These are phyloP conservation scores for Podila clonocystis DNA, from an alignment of 192 early-diverging fungal species.

Conservation along the genomic window DNA sequence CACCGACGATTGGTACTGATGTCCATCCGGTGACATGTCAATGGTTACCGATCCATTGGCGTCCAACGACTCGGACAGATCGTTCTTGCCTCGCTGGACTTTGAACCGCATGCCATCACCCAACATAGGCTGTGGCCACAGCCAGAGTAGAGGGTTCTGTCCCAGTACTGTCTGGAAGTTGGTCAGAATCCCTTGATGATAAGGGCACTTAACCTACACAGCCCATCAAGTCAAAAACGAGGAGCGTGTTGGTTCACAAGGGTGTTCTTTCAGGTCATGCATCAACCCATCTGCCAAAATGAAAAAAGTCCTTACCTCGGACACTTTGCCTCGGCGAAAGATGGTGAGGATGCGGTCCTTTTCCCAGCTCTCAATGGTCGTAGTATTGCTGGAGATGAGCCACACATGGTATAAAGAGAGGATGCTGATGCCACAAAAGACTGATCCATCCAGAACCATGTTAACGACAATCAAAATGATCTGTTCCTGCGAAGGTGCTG, in stretches of 20 bases:
- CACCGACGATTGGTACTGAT: neutral
- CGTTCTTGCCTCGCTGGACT: constrained; percentile 42
- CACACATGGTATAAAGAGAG: constrained; percentile 78
- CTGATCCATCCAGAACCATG: constrained; percentile 74
- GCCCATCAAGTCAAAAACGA: neutral
- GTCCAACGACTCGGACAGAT: neutral
- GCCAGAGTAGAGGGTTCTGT: constrained; percentile 75
- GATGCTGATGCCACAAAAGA: constrained; percentile 75
- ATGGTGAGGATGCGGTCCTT: constrained; percentile 74
- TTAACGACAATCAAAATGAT: constrained; percentile 82
- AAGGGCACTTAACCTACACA: constrained; percentile 75
- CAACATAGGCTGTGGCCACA: constrained; percentile 68
- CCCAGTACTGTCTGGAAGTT: constrained; percentile 87
- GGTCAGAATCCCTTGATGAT: constrained; percentile 76
- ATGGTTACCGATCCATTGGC: neutral
- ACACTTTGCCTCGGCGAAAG: constrained; percentile 66
- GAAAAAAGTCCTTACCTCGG: constrained; percentile 40
- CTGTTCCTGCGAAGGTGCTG: constrained; percentile 69
- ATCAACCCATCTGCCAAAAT: neutral
- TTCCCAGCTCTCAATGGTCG: constrained; percentile 88
- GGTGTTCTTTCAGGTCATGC: neutral
- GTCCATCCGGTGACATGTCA: neutral
- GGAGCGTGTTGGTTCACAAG: neutral
- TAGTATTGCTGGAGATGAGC: constrained; percentile 74
- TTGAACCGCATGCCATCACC: constrained; percentile 76